Conservation (phyloP, 2,329 filamentous ascomycete species). For the Thelonectria blattea region DNA sequence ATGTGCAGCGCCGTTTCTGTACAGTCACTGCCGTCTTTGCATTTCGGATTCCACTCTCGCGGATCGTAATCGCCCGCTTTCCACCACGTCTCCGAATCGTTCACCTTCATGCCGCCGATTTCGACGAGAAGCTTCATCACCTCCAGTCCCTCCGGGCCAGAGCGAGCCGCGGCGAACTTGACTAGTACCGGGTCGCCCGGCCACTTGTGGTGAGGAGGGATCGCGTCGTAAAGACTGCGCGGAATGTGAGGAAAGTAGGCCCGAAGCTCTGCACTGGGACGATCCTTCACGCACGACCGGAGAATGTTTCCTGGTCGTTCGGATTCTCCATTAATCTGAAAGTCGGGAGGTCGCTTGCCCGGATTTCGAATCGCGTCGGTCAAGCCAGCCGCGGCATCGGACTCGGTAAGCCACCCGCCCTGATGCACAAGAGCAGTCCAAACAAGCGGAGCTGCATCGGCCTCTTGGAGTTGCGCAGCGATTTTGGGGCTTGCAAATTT, state of each 20-base stretch:
- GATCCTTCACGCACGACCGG: background rate
- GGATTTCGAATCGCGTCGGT: background rate
- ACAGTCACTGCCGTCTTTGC: conserved; percentile 13
- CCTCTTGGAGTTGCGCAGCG: background rate
- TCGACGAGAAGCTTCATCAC: conserved; percentile 15
- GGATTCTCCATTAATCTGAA: background rate
- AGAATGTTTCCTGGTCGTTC: background rate
- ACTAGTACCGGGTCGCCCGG: conserved; percentile 7
- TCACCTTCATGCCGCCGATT: conserved; percentile 20
- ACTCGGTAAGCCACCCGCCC: background rate
- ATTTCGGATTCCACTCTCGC: conserved; percentile 16
- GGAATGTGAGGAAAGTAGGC: conserved; percentile 11
- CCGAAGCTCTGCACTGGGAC: conserved; percentile 7
- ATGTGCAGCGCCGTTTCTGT: conserved; percentile 14
- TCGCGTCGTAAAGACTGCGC: conserved; percentile 9
- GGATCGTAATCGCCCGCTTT: conserved; percentile 17
- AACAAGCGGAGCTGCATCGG: background rate
- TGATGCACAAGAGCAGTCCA: conserved; percentile 2
- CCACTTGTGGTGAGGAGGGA: conserved; percentile 16
- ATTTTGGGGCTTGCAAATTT: background rate
- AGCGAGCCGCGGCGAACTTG: conserved; percentile 11
- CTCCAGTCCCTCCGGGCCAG: conserved; percentile 1
- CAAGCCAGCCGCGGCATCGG: background rate
- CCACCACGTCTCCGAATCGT: conserved; percentile 15
- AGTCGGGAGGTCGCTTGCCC: background rate